phyloP scores from a whole-genome alignment of 805 yeast species.

The Yarrowia porcina region DNA sequence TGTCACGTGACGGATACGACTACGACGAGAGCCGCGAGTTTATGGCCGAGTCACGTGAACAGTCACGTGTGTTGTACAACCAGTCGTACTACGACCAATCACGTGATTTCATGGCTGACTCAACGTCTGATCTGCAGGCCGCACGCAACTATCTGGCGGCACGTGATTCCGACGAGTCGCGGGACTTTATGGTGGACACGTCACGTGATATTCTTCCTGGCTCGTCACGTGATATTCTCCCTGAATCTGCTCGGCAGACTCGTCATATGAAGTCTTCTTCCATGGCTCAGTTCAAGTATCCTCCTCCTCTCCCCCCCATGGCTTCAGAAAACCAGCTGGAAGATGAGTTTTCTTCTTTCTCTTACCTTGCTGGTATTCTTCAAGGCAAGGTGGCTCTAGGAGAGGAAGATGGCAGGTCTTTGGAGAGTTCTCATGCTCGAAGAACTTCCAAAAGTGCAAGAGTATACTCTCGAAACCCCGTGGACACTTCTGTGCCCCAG shows the following conservation, averaged over 20 bases:
- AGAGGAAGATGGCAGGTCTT: conserved; percentile 13
- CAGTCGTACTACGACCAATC: background rate
- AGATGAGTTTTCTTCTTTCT: conserved; percentile 1
- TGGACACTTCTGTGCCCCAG: background rate
- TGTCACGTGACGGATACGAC: background rate
- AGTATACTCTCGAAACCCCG: conserved; percentile 9
- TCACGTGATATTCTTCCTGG: background rate
- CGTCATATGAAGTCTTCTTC: conserved; percentile 11
- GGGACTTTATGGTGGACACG: background rate
- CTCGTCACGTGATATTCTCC: background rate
- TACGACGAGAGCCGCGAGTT: background rate
- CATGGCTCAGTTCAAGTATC: conserved; percentile 25
- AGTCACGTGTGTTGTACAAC: background rate
- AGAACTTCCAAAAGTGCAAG: background rate
- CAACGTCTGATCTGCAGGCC: background rate
- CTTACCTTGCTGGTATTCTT: conserved; percentile 9
- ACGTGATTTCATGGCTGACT: conserved; percentile 3
- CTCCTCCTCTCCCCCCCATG: background rate
- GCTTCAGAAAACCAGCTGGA: background rate
- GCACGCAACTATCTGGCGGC: background rate
- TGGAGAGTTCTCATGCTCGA: background rate
- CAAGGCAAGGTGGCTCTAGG: conserved; percentile 23
- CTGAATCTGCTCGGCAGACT: background rate
- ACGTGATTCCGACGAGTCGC: background rate
- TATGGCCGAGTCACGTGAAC: conserved; percentile 12